These are phyloP conservation scores for Symbiodinium pilosum DNA, from an alignment of 73 alveolate genomes.

Conservation along the genomic window DNA sequence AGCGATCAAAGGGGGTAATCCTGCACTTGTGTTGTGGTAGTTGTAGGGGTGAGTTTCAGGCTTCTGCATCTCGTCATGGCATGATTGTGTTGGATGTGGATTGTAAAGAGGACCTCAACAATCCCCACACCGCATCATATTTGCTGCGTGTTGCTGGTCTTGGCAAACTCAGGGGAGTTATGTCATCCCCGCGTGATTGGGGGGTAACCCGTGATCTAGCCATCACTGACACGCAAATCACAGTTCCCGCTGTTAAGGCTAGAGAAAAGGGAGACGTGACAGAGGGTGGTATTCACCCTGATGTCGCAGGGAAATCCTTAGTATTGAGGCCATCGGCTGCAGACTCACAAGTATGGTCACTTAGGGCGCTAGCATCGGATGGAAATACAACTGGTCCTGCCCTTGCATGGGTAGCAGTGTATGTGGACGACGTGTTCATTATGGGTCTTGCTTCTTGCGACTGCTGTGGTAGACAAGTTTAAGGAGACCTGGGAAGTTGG, in stretches of 20 bases:
- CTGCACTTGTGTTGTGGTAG: neutral
- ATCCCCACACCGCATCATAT: neutral
- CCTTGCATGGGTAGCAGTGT: neutral
- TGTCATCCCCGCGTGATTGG: neutral
- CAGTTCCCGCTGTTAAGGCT: neutral
- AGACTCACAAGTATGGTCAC: neutral
- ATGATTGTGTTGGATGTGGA: neutral
- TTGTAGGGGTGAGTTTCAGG: neutral
- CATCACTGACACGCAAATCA: neutral
- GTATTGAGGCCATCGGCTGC: neutral
- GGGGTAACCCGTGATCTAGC: neutral
- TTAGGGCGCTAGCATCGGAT: neutral
- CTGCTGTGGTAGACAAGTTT: neutral
- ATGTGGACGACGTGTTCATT: neutral
- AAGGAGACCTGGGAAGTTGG: neutral
- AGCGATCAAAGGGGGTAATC: neutral
- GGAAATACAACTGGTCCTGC: neutral
- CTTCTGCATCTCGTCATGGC: neutral
- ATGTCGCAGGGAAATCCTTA: neutral
- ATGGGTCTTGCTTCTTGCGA: neutral
- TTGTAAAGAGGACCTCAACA: neutral
- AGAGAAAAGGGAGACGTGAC: neutral
- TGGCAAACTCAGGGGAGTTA: neutral
- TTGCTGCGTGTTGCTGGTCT: neutral
- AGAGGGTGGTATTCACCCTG: neutral